Conservation (phyloP, 306 rosid genomes). For the Neltuma alba region DNA sequence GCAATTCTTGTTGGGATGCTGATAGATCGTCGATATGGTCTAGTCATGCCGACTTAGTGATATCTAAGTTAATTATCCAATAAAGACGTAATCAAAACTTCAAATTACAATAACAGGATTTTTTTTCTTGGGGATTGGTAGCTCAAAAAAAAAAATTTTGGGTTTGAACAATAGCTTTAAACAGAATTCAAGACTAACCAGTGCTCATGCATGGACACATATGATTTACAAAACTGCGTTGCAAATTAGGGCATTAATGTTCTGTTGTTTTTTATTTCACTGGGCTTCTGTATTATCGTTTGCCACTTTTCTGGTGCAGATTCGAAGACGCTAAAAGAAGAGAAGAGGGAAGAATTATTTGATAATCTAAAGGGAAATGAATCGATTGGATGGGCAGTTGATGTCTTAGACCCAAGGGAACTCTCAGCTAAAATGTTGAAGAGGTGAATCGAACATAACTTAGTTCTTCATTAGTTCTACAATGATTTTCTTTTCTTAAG, state of each 20-base stretch:
- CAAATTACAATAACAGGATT: neutral
- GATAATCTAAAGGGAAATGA: conserved; percentile 62
- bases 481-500: conserved; percentile 2
- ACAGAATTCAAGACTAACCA: neutral
- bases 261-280: conserved; percentile 10
- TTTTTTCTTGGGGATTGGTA: neutral
- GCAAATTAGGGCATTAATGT: neutral
- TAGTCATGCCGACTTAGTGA: neutral
- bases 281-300: neutral
- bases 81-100: neutral
- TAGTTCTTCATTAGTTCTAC: neutral
- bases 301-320: conserved; percentile 48
- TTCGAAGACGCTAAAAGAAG: conserved; percentile 94
- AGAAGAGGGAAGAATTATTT: conserved; percentile 91
- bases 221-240: neutral
- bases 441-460: conserved; percentile 43
- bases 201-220: neutral
- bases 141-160: neutral
- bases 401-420: conserved; percentile 79
- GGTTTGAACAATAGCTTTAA: neutral
- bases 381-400: conserved; percentile 91
- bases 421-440: conserved; percentile 88
- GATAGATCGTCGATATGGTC: neutral
- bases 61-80: neutral
- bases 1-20: neutral